A percentile compares a stretch with the other conserved stretches of the same genome.
Evolutionary conservation across 2,329 filamentous ascomycete species (phyloP).

Genomic region (Grosmannia huntii): DNA sequence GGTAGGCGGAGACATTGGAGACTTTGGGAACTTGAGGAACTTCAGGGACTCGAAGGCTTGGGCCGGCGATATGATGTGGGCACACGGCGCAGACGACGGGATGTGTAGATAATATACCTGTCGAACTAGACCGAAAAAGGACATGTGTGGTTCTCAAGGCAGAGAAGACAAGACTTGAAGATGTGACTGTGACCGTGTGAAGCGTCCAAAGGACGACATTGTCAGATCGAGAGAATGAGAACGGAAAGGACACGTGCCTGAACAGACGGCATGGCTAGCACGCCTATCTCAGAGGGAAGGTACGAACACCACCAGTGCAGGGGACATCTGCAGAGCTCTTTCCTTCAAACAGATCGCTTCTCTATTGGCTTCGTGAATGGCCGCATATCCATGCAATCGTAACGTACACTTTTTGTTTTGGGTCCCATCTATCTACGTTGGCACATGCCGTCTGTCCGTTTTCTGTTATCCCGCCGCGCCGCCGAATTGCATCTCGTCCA

Average conservation of each 20-base stretch:
- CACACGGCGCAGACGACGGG: not conserved
- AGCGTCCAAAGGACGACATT: too few relatives aligned
- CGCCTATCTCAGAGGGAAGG: too few relatives aligned
- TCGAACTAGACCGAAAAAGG: conserved; percentile 9
- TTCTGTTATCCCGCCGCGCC: not conserved
- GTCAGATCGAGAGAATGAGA: too few relatives aligned
- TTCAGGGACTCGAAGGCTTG: not conserved
- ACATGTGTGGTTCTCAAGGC: not conserved
- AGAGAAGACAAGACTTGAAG: not conserved
- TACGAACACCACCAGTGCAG: too few relatives aligned
- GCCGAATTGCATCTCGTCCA: conserved; percentile 11
- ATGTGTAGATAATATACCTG: not conserved
- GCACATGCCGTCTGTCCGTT: not conserved
- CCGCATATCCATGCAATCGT: not conserved
- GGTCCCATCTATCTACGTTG: not conserved
- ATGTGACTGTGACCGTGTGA: too few relatives aligned
- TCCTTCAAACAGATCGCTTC: not conserved
- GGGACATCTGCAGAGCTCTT: not conserved
- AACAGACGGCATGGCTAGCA: too few relatives aligned
- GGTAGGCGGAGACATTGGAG: conserved; percentile 31
- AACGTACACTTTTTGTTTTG: not conserved
- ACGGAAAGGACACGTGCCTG: too few relatives aligned
- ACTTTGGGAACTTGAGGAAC: not conserved
- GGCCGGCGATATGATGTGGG: too few relatives aligned
- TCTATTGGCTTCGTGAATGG: not conserved